phyloP scores from a whole-genome alignment of 208 protist genomes.

The Trypanosoma boissoni region DNA sequence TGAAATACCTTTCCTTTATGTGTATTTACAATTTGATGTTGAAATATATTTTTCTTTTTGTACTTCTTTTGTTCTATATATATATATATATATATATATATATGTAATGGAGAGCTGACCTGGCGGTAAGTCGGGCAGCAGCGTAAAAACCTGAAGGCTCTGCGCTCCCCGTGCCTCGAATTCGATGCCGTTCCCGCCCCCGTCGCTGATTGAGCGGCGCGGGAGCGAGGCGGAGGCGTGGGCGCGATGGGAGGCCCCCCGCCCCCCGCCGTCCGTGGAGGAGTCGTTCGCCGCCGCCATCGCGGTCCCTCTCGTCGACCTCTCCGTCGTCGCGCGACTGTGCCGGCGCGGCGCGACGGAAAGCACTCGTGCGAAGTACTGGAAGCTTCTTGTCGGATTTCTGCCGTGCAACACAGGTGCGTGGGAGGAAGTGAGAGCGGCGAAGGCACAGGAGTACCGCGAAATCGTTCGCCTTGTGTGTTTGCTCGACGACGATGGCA shows the following conservation, averaged over 20 bases:
- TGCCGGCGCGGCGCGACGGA: conserved; percentile 56
- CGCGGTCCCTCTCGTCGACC: conserved; percentile 4
- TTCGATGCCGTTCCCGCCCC: conserved; percentile 14
- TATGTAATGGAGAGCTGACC: no score
- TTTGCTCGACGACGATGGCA: conserved; percentile 22
- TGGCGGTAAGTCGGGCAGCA: not conserved
- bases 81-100: not conserved
- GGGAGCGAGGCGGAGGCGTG: not conserved
- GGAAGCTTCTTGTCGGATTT: conserved; percentile 80
- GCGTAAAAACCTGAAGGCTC: not conserved
- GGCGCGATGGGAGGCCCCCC: not conserved
- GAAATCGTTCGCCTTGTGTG: conserved; percentile 30
- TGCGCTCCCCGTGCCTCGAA: not conserved
- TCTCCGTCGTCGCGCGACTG: conserved; percentile 23
- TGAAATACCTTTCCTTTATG: not conserved
- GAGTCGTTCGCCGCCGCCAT: conserved; percentile 6
- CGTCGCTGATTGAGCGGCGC: conserved; percentile 17
- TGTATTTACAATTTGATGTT: not conserved
- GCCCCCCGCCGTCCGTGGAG: not conserved
- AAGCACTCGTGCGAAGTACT: conserved; percentile 34
- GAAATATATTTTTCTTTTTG: conserved; percentile 4
- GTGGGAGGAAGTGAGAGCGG: conserved; percentile 35
- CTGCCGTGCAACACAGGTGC: conserved; percentile 25
- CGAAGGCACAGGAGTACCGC: conserved; percentile 41
- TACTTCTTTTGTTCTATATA: not conserved